Conservation (phyloP, 306 rosid genomes). For the Notholithocarpus densiflorus region DNA sequence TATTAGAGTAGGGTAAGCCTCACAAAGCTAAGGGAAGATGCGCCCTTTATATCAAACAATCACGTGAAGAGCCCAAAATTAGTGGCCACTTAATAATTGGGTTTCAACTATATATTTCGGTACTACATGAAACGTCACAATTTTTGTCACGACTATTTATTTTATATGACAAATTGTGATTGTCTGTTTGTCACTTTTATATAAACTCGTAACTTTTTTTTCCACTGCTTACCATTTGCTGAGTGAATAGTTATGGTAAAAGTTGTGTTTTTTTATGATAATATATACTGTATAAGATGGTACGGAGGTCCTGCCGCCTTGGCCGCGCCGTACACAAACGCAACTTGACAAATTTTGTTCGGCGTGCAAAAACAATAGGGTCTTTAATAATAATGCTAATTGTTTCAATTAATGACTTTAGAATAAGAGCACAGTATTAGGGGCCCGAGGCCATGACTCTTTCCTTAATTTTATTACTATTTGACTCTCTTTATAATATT, state of each 20-base stretch:
- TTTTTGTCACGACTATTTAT: no score
- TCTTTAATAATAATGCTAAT: neutral
- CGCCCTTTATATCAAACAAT: conserved; percentile 11
- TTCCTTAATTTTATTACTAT: neutral
- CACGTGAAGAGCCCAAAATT: conserved; percentile 47
- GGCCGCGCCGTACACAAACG: conserved; percentile 36
- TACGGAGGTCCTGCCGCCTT: conserved; percentile 37
- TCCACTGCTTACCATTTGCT: accelerated
- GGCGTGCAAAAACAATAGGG: neutral
- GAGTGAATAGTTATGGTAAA: no score
- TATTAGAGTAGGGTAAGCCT: neutral
- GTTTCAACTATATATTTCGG: neutral
- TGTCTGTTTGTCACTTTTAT: accelerated
- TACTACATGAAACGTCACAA: no score
- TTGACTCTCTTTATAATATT: neutral
- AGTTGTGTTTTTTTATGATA: no score
- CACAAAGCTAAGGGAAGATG: neutral
- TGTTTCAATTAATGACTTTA: neutral
- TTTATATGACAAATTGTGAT: accelerated
- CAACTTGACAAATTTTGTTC: conserved; percentile 20
- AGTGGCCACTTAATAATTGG: conserved; percentile 49
- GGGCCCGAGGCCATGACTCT: conserved; percentile 70
- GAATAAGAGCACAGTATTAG: conserved; percentile 31
- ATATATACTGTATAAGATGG: neutral
- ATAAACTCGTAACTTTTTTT: no score